Percentiles rank a stretch among this genome's conserved stretches.
These are phyloP conservation scores for Aurantiochytrium sp. DNA, from an alignment of 108 stramenopile species.

Conservation along the genomic window DNA sequence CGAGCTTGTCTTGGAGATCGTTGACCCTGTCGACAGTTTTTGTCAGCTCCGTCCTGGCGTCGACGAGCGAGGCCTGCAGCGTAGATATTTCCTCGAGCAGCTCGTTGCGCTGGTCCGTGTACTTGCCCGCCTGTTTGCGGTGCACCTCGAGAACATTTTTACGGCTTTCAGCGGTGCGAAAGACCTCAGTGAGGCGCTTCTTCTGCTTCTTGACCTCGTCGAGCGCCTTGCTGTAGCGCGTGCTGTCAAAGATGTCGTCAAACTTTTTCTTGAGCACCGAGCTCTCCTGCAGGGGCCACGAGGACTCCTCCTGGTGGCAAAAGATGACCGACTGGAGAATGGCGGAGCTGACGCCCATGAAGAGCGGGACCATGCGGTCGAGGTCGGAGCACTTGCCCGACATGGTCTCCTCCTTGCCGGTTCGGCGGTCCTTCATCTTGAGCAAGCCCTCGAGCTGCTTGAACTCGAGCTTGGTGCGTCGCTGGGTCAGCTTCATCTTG, in stretches of 20 bases:
- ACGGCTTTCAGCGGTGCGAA: slow-evolving; percentile 57
- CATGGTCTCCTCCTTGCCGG: slow-evolving; percentile 32
- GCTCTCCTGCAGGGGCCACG: slow-evolving; percentile 78
- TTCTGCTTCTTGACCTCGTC: slow-evolving; percentile 79
- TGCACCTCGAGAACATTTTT: slow-evolving; percentile 75
- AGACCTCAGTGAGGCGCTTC: slow-evolving; percentile 37
- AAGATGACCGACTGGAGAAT: slow-evolving; percentile 93
- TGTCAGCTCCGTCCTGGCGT: slow-evolving; percentile 36
- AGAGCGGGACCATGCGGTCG: slow-evolving; percentile 73
- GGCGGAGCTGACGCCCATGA: slow-evolving; percentile 84
- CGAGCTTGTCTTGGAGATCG: slow-evolving; percentile 41
- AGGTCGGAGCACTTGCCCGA: slow-evolving; percentile 82
- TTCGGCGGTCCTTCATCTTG: neutral
- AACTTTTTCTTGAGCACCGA: slow-evolving; percentile 95
- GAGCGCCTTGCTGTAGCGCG: slow-evolving; percentile 87
- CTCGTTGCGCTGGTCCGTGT: slow-evolving; percentile 35
- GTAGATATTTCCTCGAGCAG: slow-evolving; percentile 41
- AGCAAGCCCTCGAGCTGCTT: slow-evolving; percentile 10
- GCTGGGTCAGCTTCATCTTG: slow-evolving; percentile 82
- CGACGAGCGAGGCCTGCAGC: slow-evolving; percentile 42
- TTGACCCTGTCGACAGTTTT: slow-evolving; percentile 57
- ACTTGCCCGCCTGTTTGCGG: slow-evolving; percentile 64
- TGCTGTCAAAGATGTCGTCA: slow-evolving; percentile 98
- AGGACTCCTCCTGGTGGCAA: slow-evolving; percentile 85
- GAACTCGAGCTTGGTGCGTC: slow-evolving; percentile 60